A percentile compares a stretch with the other conserved stretches of the same genome.
Evolutionary conservation across 1,284 basidiomycete genomes (phyloP).

Genomic region (Tilletia indica): DNA sequence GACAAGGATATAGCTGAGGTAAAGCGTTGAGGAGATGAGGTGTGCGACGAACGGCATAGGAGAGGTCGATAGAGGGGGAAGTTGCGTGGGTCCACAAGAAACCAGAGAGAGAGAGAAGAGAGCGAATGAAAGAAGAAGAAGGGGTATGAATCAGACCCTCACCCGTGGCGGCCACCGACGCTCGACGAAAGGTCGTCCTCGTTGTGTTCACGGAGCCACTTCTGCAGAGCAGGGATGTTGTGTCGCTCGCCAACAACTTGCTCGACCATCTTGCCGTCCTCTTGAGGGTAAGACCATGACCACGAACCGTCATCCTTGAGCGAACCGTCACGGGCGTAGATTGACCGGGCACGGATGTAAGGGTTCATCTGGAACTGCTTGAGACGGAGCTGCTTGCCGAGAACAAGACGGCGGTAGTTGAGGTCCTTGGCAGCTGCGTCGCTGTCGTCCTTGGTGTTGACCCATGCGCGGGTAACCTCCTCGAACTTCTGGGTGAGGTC

Average conservation of each 20-base stretch:
- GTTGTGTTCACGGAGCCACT: constrained; percentile 51
- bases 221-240: constrained; percentile 47
- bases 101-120: background rate
- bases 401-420: constrained; percentile 44
- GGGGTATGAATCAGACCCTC: constrained; percentile 9
- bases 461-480: constrained; percentile 46
- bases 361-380: constrained; percentile 51
- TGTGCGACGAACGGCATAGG: background rate
- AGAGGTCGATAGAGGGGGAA: background rate
- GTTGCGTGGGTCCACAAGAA: background rate
- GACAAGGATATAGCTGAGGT: no score
- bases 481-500: constrained; percentile 47
- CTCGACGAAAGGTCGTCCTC: constrained; percentile 53
- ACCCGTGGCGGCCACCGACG: constrained; percentile 23
- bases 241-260: constrained; percentile 49
- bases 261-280: constrained; percentile 34
- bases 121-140: background rate
- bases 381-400: constrained; percentile 51
- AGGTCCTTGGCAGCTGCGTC: constrained; percentile 37
- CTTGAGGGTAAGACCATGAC: constrained; percentile 53
- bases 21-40: background rate
- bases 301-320: constrained; percentile 46
- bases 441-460: constrained; percentile 30
- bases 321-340: constrained; percentile 51
- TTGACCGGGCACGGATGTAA: constrained; percentile 45